Evolutionary conservation across 2,329 filamentous ascomycete species (phyloP), one percentile per base, ranked within the genome.

Genomic region (Lomentospora prolificans): DNA sequence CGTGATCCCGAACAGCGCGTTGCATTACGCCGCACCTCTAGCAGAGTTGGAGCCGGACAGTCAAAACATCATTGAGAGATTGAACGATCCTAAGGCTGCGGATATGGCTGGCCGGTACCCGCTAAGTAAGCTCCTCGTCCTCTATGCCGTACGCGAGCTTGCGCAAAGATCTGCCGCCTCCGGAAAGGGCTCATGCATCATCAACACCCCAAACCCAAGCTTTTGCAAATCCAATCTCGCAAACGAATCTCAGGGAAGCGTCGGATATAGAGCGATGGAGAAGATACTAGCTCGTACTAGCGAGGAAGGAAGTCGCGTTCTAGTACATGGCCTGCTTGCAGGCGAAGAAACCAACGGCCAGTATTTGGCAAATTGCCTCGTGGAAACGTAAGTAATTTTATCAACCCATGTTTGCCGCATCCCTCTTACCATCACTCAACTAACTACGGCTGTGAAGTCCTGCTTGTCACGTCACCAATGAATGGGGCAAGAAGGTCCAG

Each of bases 141-240:
- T 70, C 0, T 69, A 66, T 31, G 58, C 58, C 3, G 62, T 65
- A 2, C 66, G 67, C 1, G 68, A 69, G 55, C 58, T 70, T 3
- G 66, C 64, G 3, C 14, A 55, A 22, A 58, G 58, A 2, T 55
- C 60, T 3, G 41, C 17, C 0, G 36, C 51, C 3, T 54, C 60
- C 0, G 56, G 53, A 0, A 62, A 63, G 50, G 48, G 36, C 6
- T 1, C 5, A 0, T 58, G 67, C 14, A 64, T 71, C 17, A 57
- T 74, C 57, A 74, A 73, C 57, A 64, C 70, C 10, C 67, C 70
- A 0, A 74, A 73, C 50, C 71, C 71, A 2, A 73, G 71, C 46
- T 70, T 66, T 55, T 73, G 72, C 64, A 68, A 70, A 53, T 72
- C 70, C 0, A 61, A 61, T 7, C 60, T 72, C 2, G 25, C 61